Evolutionary conservation across 2,329 filamentous ascomycete genomes (phyloP), one percentile per base, ranked within the genome.

Genomic region (Pleurostoma richardsiae): DNA sequence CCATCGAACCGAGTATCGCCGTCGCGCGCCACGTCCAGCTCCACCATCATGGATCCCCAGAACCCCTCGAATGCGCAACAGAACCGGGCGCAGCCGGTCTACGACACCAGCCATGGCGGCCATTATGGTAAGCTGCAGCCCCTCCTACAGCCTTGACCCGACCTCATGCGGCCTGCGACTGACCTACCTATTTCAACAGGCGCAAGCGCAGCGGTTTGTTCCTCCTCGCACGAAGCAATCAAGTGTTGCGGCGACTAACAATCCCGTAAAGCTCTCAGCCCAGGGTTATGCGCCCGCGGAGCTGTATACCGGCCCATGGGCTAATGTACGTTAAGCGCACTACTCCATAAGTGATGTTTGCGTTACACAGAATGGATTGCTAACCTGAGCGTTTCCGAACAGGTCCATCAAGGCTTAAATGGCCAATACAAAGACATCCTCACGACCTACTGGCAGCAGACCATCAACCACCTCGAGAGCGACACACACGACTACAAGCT

Each of bases 361-460:
- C 4, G 30, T 44, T 46, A 26, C 31, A n/a, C 30, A 26, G 33
- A 30, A 29, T 28, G 45, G 19, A 19, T 30, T 30, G 33, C 29
- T 47, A 19, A 6, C 36, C 38, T 33, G 36, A 19, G 27, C 29
- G 5, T 31, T 38, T 41, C 10, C 43, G 10, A 40, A 30, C 44
- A 46, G 45, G 90, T 97, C 54, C 95, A 95, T 62, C 94, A 99
- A 79, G 94, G 94, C 43, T 79, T 99, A 42, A 88, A 85, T 49
- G 91, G 90, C 52, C 86, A 87, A 52, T 96, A 96, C 68, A 92
- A 95, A 65, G 94, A 99, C 66, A 96, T 97, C 60, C 77, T 99
- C 58, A 96, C 95, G 40, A 96, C 92, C 5, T 99, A 99, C 72
- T 99, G 94, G 94, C 94, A 99, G 68, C 92, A 99, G 62, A 94